phyloP scores from a whole-genome alignment of 2,329 filamentous ascomycete genomes.

The Cryphonectria nitschkei region DNA sequence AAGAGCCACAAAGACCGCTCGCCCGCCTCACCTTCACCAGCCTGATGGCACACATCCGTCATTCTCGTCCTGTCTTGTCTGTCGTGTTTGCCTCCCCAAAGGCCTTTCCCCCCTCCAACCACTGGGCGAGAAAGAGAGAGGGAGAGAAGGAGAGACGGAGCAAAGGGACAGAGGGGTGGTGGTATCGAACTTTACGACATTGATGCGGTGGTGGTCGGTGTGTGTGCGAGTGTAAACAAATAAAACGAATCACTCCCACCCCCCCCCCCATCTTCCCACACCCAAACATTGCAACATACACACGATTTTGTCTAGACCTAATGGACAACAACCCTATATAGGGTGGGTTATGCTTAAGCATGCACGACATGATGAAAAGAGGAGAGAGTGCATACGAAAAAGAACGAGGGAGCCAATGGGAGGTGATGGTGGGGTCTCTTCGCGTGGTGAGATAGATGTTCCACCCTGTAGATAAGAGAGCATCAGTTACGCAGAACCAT shows the following conservation, averaged over 20 bases:
- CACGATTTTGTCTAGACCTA: neutral
- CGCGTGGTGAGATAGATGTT: neutral
- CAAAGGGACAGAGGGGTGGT: neutral
- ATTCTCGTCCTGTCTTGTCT: neutral
- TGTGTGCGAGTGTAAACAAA: neutral
- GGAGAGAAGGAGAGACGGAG: neutral
- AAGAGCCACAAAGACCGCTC: neutral
- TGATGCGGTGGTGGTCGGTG: conserved; percentile 6
- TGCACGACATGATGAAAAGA: conserved; percentile 1
- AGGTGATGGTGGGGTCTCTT: neutral
- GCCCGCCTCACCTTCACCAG: neutral
- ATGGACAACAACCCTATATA: neutral
- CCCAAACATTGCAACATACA: neutral
- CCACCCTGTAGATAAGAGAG: neutral
- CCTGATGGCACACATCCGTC: neutral
- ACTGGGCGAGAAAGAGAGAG: neutral
- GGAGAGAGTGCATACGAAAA: neutral
- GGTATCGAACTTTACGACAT: neutral
- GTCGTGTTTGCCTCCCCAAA: neutral
- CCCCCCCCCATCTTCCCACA: too few relatives aligned
- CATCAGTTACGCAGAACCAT: neutral
- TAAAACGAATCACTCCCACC: neutral
- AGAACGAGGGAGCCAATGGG: neutral
- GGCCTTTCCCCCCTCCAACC: neutral
- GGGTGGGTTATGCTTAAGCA: neutral